Evolutionary conservation across 495 filamentous ascomycete genomes (phyloP).

Genomic region (Daldinia childiae): DNA sequence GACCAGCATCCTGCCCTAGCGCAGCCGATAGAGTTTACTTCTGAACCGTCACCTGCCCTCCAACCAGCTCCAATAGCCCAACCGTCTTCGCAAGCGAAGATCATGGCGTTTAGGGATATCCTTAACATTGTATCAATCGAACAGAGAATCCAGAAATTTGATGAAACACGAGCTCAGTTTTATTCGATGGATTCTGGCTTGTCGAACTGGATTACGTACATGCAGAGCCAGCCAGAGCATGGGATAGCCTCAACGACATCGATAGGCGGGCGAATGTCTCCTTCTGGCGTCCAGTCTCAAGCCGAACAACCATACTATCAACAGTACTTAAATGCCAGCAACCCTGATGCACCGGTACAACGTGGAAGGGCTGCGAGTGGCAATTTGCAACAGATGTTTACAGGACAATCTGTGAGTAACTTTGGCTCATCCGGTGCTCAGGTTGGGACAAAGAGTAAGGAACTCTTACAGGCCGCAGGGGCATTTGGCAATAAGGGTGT

Average conservation of each 20-base stretch:
- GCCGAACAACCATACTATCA: constrained; percentile 62
- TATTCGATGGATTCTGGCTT: constrained; percentile 77
- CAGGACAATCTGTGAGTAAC: constrained; percentile 41
- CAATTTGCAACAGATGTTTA: constrained; percentile 38
- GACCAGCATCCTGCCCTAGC: constrained; percentile 54
- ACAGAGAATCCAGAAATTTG: constrained; percentile 74
- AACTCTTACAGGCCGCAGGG: constrained; percentile 81
- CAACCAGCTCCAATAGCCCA: constrained; percentile 36
- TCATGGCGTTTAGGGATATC: constrained; percentile 75
- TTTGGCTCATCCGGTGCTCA: constrained; percentile 56
- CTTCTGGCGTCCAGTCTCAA: constrained; percentile 25
- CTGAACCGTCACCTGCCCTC: neutral
- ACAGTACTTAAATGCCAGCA: constrained; percentile 54
- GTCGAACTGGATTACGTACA: constrained; percentile 72
- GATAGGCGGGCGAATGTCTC: constrained; percentile 41
- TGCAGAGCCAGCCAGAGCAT: constrained; percentile 52
- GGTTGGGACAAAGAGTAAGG: constrained; percentile 81
- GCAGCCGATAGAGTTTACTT: constrained; percentile 9
- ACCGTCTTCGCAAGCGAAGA: constrained; percentile 50
- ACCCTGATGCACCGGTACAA: constrained; percentile 29
- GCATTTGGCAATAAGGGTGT: constrained; percentile 48
- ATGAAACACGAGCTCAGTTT: constrained; percentile 74
- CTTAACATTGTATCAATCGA: constrained; percentile 65
- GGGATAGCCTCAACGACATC: constrained; percentile 13
- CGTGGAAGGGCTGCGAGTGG: constrained; percentile 34